These are phyloP conservation scores for Logfia minima DNA, from an alignment of 129 eudicot species.

Conservation along the genomic window DNA sequence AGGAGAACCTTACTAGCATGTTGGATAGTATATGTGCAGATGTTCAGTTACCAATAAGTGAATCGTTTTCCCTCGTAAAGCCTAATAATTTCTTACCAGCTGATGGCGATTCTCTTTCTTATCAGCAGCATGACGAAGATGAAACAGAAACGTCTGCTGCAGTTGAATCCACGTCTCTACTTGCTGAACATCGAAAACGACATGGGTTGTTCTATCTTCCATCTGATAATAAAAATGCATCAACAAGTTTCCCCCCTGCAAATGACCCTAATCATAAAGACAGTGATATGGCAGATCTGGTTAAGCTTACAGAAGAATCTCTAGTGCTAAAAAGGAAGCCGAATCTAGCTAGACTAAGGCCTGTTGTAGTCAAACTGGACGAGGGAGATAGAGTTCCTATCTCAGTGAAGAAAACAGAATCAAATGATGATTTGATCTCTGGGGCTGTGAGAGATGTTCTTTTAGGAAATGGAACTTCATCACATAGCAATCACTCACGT, in stretches of 20 bases:
- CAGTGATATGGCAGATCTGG: constrained; percentile 64
- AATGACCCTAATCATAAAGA: constrained; percentile 49
- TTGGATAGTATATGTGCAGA: constrained; percentile 71
- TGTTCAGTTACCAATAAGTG: constrained; percentile 42
- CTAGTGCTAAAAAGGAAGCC: constrained; percentile 63
- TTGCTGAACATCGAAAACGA: constrained; percentile 75
- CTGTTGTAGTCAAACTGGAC: constrained; percentile 84
- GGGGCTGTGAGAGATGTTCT: constrained; percentile 90
- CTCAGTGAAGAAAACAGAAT: constrained; percentile 36
- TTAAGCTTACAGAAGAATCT: constrained; percentile 81
- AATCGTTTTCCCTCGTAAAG: constrained; percentile 58
- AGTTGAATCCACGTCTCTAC: constrained; percentile 63
- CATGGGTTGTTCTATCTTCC: constrained; percentile 90
- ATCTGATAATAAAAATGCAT: constrained; percentile 45
- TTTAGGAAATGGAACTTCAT: constrained; percentile 57
- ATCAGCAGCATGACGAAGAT: constrained; percentile 39
- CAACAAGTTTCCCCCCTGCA: constrained; percentile 76
- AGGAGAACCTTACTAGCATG: constrained; percentile 53
- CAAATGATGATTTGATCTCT: constrained; percentile 54
- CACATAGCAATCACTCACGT: constrained; percentile 25
- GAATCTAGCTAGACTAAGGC: constrained; percentile 61
- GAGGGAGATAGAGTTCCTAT: constrained; percentile 50
- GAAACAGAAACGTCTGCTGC: constrained; percentile 51
- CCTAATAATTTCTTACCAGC: constrained; percentile 27
- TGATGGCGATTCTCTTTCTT: constrained; percentile 27